A percentile compares a stretch with the other conserved stretches of the same genome.
phyloP scores from a whole-genome alignment of 2,329 filamentous ascomycete species.

The Dothideomycetidae sp. region DNA sequence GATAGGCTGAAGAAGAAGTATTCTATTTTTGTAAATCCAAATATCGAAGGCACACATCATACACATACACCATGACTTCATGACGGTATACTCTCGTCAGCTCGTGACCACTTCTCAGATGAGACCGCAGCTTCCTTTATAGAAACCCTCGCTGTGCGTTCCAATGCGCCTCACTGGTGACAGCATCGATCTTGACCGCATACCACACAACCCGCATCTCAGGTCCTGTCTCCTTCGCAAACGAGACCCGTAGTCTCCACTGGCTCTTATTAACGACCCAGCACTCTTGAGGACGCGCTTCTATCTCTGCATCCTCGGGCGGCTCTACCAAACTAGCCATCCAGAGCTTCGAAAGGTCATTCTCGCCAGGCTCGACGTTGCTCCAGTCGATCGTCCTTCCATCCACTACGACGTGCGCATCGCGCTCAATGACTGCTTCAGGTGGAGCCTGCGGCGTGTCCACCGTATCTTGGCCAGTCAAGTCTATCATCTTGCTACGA shows the following conservation, averaged over 20 bases:
- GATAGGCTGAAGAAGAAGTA: too few relatives aligned
- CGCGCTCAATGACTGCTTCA: slow-evolving; percentile 6
- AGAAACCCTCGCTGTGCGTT: slow-evolving; percentile 7
- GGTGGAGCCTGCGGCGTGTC: slow-evolving; percentile 1
- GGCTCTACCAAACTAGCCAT: slow-evolving; percentile 8
- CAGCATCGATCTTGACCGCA: slow-evolving; percentile 7
- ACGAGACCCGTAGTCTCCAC: slow-evolving; percentile 4
- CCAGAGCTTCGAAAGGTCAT: slow-evolving; percentile 6
- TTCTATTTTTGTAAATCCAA: too few relatives aligned
- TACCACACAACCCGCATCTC: slow-evolving; percentile 2
- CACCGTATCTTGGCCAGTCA: not conserved
- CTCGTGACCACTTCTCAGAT: too few relatives aligned
- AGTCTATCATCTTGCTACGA: slow-evolving; percentile 9
- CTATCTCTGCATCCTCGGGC: slow-evolving; percentile 5
- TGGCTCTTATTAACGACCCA: slow-evolving; percentile 7
- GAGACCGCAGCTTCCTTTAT: too few relatives aligned
- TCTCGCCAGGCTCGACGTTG: slow-evolving; percentile 6
- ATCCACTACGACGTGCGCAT: slow-evolving; percentile 1
- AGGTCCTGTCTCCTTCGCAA: slow-evolving; percentile 2
- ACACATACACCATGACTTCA: too few relatives aligned
- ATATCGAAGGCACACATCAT: too few relatives aligned
- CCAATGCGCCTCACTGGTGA: slow-evolving; percentile 7
- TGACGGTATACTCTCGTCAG: too few relatives aligned
- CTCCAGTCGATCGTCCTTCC: slow-evolving; percentile 7
- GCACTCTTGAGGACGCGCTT: slow-evolving; percentile 2